Conservation (phyloP, 371 early-diverging fungal genomes). For the Pancytospora philotis region DNA sequence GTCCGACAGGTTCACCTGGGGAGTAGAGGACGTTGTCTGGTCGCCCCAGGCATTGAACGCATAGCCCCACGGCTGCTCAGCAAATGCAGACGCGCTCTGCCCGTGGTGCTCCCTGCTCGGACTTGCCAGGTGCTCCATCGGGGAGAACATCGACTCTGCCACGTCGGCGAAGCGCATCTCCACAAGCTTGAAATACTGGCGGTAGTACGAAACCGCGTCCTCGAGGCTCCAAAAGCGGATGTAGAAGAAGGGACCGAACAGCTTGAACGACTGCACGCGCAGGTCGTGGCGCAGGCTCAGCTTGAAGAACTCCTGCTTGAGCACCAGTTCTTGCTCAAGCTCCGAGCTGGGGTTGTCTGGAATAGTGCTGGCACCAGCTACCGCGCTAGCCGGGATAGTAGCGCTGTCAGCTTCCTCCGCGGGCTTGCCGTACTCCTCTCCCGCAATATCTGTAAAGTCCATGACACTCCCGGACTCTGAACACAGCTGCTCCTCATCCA, state of each 20-base stretch:
- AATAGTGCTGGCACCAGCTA: too few species aligned
- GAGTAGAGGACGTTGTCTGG: too few species aligned
- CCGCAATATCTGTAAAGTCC: background rate
- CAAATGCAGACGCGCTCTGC: too few species aligned
- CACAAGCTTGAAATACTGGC: constrained; percentile 27
- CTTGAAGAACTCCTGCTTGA: constrained; percentile 20
- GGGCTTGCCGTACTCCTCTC: background rate
- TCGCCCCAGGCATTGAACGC: too few species aligned
- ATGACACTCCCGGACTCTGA: background rate
- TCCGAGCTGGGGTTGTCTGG: too few species aligned
- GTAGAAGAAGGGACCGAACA: constrained; percentile 1
- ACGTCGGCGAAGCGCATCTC: constrained; percentile 41
- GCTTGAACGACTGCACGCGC: constrained; percentile 25
- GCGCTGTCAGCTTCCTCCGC: too few species aligned
- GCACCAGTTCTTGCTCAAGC: background rate
- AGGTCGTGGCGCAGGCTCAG: constrained; percentile 31
- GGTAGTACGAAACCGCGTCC: constrained; percentile 47
- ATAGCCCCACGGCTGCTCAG: too few species aligned
- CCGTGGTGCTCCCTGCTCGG: too few species aligned
- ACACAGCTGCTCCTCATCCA: constrained; percentile 10
- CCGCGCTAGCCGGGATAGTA: too few species aligned
- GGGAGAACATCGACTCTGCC: too few species aligned
- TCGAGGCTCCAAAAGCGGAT: constrained; percentile 30
- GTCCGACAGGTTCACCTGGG: too few species aligned
- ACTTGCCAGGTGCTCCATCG: too few species aligned